Evolutionary conservation across 169 alveolate species (phyloP).

Genomic region (Plasmodium yoelii): DNA sequence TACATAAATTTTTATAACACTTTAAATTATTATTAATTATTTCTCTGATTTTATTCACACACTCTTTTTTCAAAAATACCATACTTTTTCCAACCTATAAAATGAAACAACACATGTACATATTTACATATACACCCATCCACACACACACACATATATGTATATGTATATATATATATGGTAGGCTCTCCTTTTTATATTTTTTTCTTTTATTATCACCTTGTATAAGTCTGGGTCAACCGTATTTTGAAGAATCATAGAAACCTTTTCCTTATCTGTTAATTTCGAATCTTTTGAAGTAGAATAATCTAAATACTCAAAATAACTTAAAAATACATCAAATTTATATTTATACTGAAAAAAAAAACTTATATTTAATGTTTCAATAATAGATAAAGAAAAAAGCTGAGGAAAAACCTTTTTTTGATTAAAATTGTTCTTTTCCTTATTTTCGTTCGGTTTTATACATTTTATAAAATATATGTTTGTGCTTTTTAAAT

Average conservation of each 20-base stretch:
- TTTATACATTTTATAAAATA: slow-evolving; percentile 71
- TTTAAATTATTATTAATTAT: slow-evolving; percentile 36
- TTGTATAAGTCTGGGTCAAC: slow-evolving; percentile 31
- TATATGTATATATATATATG: neutral
- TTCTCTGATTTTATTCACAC: slow-evolving; percentile 15
- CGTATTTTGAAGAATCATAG: slow-evolving; percentile 17
- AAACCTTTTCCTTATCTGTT: slow-evolving; percentile 48
- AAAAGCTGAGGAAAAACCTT: slow-evolving; percentile 67
- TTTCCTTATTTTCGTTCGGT: slow-evolving; percentile 73
- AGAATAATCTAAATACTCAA: slow-evolving; percentile 29
- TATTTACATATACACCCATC: neutral
- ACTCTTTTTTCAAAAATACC: slow-evolving; percentile 70
- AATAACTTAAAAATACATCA: slow-evolving; percentile 55
- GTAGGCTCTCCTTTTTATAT: neutral
- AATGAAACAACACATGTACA: neutral
- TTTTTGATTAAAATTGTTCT: slow-evolving; percentile 32
- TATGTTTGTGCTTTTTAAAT: slow-evolving; percentile 56
- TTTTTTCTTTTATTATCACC: neutral
- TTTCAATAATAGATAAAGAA: slow-evolving; percentile 74
- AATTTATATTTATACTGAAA: slow-evolving; percentile 63
- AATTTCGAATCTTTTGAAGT: slow-evolving; percentile 19
- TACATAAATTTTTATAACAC: slow-evolving; percentile 48
- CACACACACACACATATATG: neutral
- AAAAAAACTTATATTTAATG: slow-evolving; percentile 51
- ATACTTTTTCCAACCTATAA: slow-evolving; percentile 62